phyloP scores from a whole-genome alignment of 331 rosid genomes.

The Cydonia oblonga region DNA sequence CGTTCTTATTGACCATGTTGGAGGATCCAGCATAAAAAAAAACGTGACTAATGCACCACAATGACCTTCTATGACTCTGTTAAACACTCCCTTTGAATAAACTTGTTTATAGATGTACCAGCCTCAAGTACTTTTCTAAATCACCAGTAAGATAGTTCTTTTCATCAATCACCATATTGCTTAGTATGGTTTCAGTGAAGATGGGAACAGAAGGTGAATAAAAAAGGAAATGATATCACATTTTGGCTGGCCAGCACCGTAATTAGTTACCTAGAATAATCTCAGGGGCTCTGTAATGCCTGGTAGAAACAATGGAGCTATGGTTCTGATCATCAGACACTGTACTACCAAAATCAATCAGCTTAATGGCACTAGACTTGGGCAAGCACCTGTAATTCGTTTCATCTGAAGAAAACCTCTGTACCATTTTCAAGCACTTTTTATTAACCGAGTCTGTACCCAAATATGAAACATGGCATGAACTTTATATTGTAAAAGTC shows the following conservation, averaged over 20 bases:
- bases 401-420: slow-evolving; percentile 76
- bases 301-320: slow-evolving; percentile 73
- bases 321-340: slow-evolving; percentile 64
- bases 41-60: no score
- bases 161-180: slow-evolving; percentile 1
- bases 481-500: not conserved
- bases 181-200: not conserved
- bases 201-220: slow-evolving; percentile 7
- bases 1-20: not conserved
- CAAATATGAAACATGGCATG: slow-evolving; percentile 11
- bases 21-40: not conserved
- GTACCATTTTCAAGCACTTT: slow-evolving; percentile 57
- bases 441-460: slow-evolving; percentile 21
- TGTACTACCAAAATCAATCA: slow-evolving; percentile 86
- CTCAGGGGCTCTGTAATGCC: slow-evolving; percentile 81
- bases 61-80: not conserved
- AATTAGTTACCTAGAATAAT: slow-evolving; percentile 59
- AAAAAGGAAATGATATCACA: slow-evolving; percentile 20
- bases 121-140: not conserved
- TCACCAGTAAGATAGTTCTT: not conserved
- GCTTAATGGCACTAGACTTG: slow-evolving; percentile 73
- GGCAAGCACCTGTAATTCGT: slow-evolving; percentile 70
- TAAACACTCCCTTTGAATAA: not conserved
- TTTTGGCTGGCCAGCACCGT: slow-evolving; percentile 32
- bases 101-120: not conserved